phyloP scores from a whole-genome alignment of 257 asterid species.

The Rauvolfia tetraphylla region DNA sequence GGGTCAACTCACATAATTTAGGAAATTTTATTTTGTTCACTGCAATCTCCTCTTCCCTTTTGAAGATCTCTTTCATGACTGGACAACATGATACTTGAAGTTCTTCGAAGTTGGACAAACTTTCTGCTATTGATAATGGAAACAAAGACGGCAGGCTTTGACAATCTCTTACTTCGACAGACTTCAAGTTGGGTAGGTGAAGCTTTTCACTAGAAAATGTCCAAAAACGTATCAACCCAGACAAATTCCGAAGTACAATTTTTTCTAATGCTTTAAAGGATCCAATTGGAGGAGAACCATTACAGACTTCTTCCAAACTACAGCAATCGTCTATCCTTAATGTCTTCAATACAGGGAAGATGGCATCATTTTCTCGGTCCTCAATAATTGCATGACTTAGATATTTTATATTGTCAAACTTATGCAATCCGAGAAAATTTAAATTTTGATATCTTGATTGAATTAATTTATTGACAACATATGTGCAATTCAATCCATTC shows the following conservation, averaged over 20 bases:
- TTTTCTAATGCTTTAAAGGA: neutral
- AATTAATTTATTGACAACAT: neutral
- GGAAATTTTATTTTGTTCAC: neutral
- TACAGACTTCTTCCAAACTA: neutral
- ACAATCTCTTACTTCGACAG: neutral
- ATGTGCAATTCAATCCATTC: neutral
- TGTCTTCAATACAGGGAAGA: neutral
- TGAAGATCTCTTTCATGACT: neutral
- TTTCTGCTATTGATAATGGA: neutral
- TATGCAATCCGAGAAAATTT: too few relatives aligned
- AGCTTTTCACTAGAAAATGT: neutral
- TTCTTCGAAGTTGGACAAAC: neutral
- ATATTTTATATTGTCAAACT: too few relatives aligned
- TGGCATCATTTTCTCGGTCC: neutral
- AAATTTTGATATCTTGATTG: neutral
- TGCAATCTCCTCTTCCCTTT: neutral
- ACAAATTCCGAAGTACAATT: neutral
- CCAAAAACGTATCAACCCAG: neutral
- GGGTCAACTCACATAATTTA: neutral
- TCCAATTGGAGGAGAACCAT: neutral
- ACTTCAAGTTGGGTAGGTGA: neutral
- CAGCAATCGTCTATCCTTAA: neutral
- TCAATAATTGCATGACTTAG: too few relatives aligned
- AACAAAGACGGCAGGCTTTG: neutral
- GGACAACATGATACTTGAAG: neutral